Base-by-base conservation (phyloP, 1,284 basidiomycete genomes). In the Volvariella volvacea region DNA sequence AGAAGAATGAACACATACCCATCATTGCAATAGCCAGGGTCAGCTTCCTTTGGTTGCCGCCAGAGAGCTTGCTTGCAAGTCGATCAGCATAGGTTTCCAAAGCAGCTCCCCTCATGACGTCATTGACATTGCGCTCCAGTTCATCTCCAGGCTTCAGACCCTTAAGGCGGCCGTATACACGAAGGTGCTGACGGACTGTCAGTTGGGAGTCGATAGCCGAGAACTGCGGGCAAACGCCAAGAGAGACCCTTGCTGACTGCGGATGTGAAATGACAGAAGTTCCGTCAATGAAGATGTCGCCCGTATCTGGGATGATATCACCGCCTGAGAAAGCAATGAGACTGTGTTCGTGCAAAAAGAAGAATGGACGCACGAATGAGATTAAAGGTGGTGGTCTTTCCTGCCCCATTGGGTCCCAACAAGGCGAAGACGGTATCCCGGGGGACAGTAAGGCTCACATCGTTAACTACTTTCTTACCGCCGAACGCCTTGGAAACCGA, bases 141-240 rank as follows among this genome's bases (percentile, higher is more conserved):
- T 80, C 75, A 3, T 55, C 49, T 0, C 73, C 73, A 2, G 66
- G 63, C 15, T 49, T 50, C 8, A 92, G 65, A 2, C 88, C 88
- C 60, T 89, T 84, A 30, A 85, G 65, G 15, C 76, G 71, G 2
- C 80, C 82, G 44, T 85, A 86, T 12, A 84, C 68, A 25, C 71
- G 48, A 30, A 91, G 65, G 54, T 92, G 88, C 57, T 92, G 82
- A 21, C 78, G 70, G 12, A 89, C 88, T 2, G 83, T 89, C 40
- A 91, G 62, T 50, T 87, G 78, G 4, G 77, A 67, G 50, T 90
- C 88, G 46, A 90, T 85, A 0, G 88, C 87, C 3, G 87, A 88
- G 62, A 88, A 87, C 52, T 91, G 88, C 0, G 87, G 88, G 56
- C 85, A 89, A 34, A 90, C 84, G 1, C 87, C 87, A 4, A 90